These are phyloP conservation scores for Trametes elegans DNA, from an alignment of 768 basidiomycete genomes.

Conservation along the genomic window DNA sequence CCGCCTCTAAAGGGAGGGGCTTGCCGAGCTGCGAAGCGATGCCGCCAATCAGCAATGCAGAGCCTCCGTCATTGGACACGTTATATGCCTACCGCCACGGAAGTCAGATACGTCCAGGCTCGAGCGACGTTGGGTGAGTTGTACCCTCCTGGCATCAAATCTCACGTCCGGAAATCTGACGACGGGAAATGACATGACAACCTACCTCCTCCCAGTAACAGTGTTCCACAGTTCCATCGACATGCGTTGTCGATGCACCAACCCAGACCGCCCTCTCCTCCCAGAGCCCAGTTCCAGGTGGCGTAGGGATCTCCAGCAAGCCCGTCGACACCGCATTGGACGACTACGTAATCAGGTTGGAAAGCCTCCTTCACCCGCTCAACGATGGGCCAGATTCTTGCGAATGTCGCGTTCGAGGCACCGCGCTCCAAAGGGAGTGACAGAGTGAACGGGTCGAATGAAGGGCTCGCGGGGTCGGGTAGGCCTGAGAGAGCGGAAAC, in stretches of 20 bases:
- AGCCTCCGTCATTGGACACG: not conserved
- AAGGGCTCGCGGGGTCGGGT: conserved; percentile 34
- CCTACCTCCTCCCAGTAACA: conserved; percentile 77
- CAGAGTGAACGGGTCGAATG: conserved; percentile 66
- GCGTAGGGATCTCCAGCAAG: conserved; percentile 82
- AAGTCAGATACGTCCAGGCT: conserved; percentile 83
- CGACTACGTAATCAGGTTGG: conserved; percentile 71
- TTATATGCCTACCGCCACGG: conserved; percentile 65
- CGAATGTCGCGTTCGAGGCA: conserved; percentile 61
- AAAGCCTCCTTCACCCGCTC: conserved; percentile 60
- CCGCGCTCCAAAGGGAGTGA: conserved; percentile 78
- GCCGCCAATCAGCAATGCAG: not conserved
- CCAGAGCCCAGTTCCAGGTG: conserved; percentile 70
- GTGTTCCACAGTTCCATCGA: conserved; percentile 58
- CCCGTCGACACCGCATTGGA: conserved; percentile 88
- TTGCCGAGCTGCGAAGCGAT: conserved; percentile 44
- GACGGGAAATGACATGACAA: not conserved
- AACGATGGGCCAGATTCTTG: conserved; percentile 60
- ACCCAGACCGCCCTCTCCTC: conserved; percentile 53
- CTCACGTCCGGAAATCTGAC: not conserved
- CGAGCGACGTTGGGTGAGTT: conserved; percentile 79
- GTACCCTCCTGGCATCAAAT: conserved; percentile 64
- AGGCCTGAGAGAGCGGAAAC: conserved; percentile 49
- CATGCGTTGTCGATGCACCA: conserved; percentile 61
- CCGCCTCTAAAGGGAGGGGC: conserved; percentile 53